phyloP scores from a whole-genome alignment of 192 early-diverging fungal genomes.

The Coemansia furcata region DNA sequence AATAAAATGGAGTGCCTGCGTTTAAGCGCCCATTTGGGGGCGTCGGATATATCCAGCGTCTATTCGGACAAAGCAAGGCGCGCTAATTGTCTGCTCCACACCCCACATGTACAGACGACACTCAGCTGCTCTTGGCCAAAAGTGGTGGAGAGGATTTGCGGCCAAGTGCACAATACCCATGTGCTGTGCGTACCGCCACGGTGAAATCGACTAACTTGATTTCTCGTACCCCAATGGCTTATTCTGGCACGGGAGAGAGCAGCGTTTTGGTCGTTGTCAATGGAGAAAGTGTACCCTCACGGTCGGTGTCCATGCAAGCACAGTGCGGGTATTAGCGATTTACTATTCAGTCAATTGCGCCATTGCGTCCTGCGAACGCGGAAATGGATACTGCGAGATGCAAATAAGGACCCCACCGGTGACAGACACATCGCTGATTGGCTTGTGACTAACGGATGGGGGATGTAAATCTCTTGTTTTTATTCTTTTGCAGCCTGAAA shows the following conservation, averaged over 20 bases:
- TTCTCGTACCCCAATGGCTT: not conserved
- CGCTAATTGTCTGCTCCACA: not conserved
- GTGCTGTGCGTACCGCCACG: not conserved
- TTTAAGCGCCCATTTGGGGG: not conserved
- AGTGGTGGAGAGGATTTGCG: not conserved
- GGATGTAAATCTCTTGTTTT: not conserved
- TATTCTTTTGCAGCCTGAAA: not conserved
- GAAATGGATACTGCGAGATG: not conserved
- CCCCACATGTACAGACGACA: not conserved
- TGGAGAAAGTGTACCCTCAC: not conserved
- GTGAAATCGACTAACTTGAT: not conserved
- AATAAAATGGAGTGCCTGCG: not conserved
- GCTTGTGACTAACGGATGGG: not conserved
- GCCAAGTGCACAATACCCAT: not conserved
- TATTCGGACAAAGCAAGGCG: not conserved
- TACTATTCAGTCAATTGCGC: not conserved
- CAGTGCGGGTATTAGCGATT: not conserved
- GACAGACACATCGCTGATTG: conserved; percentile 2
- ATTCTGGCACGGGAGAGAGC: not conserved
- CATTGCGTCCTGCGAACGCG: not conserved
- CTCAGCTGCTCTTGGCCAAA: not conserved
- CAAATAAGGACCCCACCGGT: not conserved
- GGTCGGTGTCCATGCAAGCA: not conserved
- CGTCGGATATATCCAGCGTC: not conserved
- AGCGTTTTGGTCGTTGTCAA: too few species aligned